Evolutionary conservation across 2,329 filamentous ascomycete genomes (phyloP), one percentile per base, ranked within the genome.

Genomic region (Lasiodiplodia hormozganensis): DNA sequence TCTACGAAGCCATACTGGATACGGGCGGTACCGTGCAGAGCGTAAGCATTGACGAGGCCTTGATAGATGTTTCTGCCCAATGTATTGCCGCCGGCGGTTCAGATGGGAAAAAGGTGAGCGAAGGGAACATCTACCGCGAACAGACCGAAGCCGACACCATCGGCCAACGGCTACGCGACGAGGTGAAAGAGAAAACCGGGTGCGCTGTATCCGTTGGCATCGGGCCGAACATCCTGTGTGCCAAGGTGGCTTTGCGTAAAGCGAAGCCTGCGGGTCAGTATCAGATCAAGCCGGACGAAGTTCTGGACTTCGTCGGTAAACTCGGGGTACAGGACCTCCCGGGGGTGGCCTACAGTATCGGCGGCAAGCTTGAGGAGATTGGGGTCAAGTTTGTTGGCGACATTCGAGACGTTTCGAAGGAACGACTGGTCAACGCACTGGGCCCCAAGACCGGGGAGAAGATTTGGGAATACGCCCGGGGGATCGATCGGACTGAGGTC

Each of bases 231-330:
- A 94, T 99, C 43, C 80, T 99, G 3, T 89, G 95, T 40, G 96
- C 96, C 31, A 98, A 97, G 76, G 87, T 98, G 4, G 96, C 96
- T 0, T 82, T 98, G 70, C 88, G 94, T 65, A 96, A 91, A 79
- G 96, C 95, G 0, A 99, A 99, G 75, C 96, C 96, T 1, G 95
- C 94, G 14, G 95, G 96, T 0, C 96, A 98, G 74, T 91, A 92
- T 75, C 93, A 97, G 65, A 86, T 99, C 69, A 93, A 91, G 73
- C 92, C 93, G 0, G 92, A 96, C 67, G 89, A 92, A 40, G 87
- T 94, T 0, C 82, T 95, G 2, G 87, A 89, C 11, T 90, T 97
- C 67, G 87, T 99, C 47, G 92, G 90, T 1, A 86, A 89, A 7
- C 84, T 98, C 10, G 88, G 89, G 60, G 93, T 97, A 1, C 90